These are phyloP conservation scores for Daldinia vernicosa DNA, from an alignment of 495 filamentous ascomycete species.

Conservation along the genomic window DNA sequence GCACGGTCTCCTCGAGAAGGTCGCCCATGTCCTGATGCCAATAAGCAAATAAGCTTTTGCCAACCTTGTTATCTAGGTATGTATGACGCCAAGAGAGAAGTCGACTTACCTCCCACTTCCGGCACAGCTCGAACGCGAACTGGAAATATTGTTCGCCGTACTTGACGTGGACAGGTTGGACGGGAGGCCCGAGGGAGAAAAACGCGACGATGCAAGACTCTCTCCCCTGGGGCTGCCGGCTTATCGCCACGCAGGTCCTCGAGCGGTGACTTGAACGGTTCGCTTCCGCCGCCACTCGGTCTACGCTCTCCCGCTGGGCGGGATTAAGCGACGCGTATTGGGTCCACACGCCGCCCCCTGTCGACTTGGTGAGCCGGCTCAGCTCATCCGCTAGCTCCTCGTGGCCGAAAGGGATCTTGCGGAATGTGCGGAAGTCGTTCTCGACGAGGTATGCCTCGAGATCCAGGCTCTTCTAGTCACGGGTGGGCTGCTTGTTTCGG, in stretches of 20 bases:
- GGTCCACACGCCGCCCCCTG: conserved; percentile 1
- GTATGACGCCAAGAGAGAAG: too few relatives aligned
- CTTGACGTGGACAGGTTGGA: conserved; percentile 11
- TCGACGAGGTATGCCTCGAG: conserved; percentile 30
- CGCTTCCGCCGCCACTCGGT: conserved; percentile 2
- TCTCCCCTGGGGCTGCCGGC: neutral
- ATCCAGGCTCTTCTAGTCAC: conserved; percentile 7
- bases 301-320: conserved; percentile 5
- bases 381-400: neutral
- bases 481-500: neutral
- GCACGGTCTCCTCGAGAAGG: conserved; percentile 1
- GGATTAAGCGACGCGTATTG: conserved; percentile 13
- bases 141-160: neutral
- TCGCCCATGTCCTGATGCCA: conserved; percentile 26
- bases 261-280: conserved; percentile 1
- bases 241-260: conserved; percentile 19
- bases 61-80: too few relatives aligned
- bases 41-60: too few relatives aligned
- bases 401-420: conserved; percentile 17
- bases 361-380: neutral
- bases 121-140: conserved; percentile 25
- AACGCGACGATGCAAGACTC: conserved; percentile 3
- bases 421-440: neutral
- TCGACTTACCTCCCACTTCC: conserved; percentile 32
- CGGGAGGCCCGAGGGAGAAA: neutral